A percentile compares a stretch with the other conserved stretches of the same genome.
Conservation (phyloP, 768 basidiomycete species). For the Panellus pusillus region DNA sequence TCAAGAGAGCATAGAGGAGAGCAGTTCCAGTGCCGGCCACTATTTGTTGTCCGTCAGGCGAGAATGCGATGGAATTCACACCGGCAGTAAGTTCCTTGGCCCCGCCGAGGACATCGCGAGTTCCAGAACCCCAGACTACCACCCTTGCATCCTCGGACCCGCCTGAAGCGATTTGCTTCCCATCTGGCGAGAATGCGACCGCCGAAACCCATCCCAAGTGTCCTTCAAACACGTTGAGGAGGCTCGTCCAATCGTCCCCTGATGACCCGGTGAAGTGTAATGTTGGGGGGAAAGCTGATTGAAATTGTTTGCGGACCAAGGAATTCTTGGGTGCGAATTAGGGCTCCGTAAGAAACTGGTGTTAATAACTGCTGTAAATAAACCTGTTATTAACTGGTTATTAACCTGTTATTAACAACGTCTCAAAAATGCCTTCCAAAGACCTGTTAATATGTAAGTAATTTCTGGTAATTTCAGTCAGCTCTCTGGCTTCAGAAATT, state of each 20-base stretch:
- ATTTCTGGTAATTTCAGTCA: no score
- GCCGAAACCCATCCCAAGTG: not conserved
- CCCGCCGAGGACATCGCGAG: not conserved
- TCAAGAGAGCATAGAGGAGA: not conserved
- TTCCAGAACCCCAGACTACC: not conserved
- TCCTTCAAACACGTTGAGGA: not conserved
- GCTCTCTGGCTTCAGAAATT: no score
- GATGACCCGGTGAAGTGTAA: not conserved
- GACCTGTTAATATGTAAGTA: no score
- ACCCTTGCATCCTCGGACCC: not conserved
- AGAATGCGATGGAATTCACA: not conserved
- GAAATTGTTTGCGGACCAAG: not conserved
- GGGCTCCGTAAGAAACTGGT: no score
- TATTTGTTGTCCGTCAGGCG: not conserved
- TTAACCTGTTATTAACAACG: no score
- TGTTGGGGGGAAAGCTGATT: not conserved
- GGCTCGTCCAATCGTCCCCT: not conserved
- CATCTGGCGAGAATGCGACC: conserved; percentile 3
- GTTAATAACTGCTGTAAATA: no score
- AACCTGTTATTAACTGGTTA: no score
- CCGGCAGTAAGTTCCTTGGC: not conserved
- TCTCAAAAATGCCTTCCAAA: no score
- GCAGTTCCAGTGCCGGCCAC: not conserved
- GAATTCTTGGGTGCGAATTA: not conserved
- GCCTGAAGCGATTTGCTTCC: not conserved